Percentiles rank a stretch among this genome's conserved stretches.
Conservation (phyloP, 2,329 filamentous ascomycete species). For the Magnaporthiopsis rhizophila region DNA sequence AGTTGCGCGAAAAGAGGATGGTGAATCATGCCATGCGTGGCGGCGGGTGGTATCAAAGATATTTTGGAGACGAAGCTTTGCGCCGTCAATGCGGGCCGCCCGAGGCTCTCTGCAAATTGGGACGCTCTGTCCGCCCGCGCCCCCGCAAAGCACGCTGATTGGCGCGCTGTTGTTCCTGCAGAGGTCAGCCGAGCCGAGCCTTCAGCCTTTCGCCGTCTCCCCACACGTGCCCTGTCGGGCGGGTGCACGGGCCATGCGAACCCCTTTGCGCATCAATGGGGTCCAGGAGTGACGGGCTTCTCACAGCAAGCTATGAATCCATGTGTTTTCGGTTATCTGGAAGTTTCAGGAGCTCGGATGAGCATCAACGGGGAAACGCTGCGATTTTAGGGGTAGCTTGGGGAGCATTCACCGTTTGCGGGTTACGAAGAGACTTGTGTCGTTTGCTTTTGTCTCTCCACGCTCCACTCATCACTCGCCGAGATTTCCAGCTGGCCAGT, state of each 20-base stretch:
- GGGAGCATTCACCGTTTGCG: too few species aligned
- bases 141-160: background rate
- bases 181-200: background rate
- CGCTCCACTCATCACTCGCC: background rate
- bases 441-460: background rate
- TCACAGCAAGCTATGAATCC: background rate
- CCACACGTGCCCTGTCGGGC: background rate
- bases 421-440: background rate
- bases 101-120: background rate
- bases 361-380: too few species aligned
- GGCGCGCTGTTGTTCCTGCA: background rate
- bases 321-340: background rate
- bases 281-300: too few species aligned
- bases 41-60: background rate
- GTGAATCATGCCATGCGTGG: background rate
- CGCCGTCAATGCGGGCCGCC: background rate
- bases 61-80: background rate
- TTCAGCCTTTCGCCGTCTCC: background rate
- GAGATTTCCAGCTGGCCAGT: background rate
- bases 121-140: background rate
- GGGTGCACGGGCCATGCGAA: background rate
- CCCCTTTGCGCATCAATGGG: background rate
- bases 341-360: too few species aligned
- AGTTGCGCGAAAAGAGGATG: background rate
- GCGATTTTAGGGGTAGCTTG: too few species aligned